Conservation (phyloP, 306 rosid genomes). For the Amphicarpaea edgeworthii region DNA sequence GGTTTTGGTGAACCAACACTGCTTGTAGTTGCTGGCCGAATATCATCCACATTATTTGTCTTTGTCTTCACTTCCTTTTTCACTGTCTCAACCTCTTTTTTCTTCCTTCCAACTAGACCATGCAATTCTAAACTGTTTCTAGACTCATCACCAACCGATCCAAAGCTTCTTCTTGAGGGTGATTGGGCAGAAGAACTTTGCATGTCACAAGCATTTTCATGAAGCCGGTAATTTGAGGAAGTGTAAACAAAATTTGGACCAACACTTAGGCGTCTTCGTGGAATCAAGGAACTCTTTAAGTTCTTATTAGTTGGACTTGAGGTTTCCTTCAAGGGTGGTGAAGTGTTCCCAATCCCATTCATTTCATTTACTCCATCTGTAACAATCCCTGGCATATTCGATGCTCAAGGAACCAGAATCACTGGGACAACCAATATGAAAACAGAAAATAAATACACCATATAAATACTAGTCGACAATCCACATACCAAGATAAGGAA, state of each 20-base stretch:
- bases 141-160: slow-evolving; percentile 69
- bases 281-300: slow-evolving; percentile 52
- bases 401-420: slow-evolving; percentile 44
- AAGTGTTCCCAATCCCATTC: slow-evolving; percentile 50
- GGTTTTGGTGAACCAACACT: slow-evolving; percentile 49
- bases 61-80: slow-evolving; percentile 66
- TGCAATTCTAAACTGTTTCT: slow-evolving; percentile 76
- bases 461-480: slow-evolving; percentile 24
- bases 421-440: slow-evolving; percentile 34
- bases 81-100: slow-evolving; percentile 78
- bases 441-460: slow-evolving; percentile 54
- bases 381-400: slow-evolving; percentile 76
- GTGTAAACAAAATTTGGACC: slow-evolving; percentile 50
- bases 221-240: slow-evolving; percentile 73
- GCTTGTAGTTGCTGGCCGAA: slow-evolving; percentile 53
- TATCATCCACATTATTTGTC: slow-evolving; percentile 46
- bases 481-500: background rate
- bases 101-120: slow-evolving; percentile 71
- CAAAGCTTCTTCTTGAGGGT: slow-evolving; percentile 68
- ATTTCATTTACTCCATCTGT: slow-evolving; percentile 49
- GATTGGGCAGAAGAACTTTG: slow-evolving; percentile 80
- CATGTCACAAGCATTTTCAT: slow-evolving; percentile 81
- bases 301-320: slow-evolving; percentile 44
- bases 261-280: slow-evolving; percentile 44
- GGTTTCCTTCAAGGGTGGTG: slow-evolving; percentile 53